Conservation (phyloP, 2,329 filamentous ascomycete species). For the Hymenoscyphus fraxineus region DNA sequence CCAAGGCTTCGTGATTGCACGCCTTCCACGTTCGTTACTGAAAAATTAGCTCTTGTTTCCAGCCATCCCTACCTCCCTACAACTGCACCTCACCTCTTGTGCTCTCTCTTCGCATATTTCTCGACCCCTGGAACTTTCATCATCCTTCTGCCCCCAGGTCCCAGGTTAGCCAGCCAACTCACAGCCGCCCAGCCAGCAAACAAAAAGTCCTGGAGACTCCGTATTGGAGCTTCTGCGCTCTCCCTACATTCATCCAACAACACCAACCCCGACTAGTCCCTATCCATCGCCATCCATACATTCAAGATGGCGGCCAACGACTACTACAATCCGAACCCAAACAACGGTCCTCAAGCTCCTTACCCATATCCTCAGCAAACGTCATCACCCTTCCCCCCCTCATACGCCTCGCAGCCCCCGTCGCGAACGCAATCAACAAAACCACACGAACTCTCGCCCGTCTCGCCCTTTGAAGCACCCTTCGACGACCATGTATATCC, state of each 20-base stretch:
- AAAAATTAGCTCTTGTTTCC: not conserved
- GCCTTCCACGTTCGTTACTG: not conserved
- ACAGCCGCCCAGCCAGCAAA: not conserved
- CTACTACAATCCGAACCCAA: constrained; percentile 29
- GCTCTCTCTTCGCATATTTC: not conserved
- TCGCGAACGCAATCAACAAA: constrained; percentile 21
- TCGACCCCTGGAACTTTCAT: not conserved
- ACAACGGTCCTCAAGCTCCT: constrained; percentile 14
- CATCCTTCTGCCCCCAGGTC: not conserved
- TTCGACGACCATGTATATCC: constrained; percentile 68
- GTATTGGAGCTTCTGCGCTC: not conserved
- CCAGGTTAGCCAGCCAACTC: not conserved
- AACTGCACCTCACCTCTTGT: not conserved
- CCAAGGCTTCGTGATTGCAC: not conserved
- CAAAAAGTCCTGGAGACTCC: not conserved
- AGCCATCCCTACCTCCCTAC: not conserved
- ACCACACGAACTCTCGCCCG: constrained; percentile 21
- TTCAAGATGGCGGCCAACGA: constrained; percentile 31
- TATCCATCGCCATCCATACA: not conserved
- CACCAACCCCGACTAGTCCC: not conserved
- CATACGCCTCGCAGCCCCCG: constrained; percentile 28
- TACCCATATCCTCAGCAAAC: constrained; percentile 16
- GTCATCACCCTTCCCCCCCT: constrained; percentile 20
- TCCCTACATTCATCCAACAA: not conserved
- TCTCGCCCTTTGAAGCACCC: constrained; percentile 61